Evolutionary conservation across 148 eudicot species (phyloP).

Genomic region (Fallopia convolvulus): DNA sequence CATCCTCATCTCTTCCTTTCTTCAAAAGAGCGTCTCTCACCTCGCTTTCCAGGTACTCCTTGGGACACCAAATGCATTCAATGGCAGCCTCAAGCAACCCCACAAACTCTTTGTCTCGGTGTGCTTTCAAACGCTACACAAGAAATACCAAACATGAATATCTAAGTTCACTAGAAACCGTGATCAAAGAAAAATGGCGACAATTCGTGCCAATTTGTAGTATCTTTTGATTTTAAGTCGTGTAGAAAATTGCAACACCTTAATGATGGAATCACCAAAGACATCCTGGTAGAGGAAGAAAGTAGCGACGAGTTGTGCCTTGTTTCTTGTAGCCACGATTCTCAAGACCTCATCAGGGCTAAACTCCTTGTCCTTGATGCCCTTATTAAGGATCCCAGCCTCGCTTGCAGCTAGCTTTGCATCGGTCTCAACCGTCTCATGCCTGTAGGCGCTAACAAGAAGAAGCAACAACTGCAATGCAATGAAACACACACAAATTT

Average conservation of each 20-base stretch:
- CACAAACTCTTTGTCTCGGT: conserved; percentile 28
- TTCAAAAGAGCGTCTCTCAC: conserved; percentile 47
- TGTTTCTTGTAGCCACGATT: conserved; percentile 72
- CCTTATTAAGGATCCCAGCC: conserved; percentile 50
- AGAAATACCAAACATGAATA: background rate
- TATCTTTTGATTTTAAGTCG: too few species aligned
- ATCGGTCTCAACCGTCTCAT: conserved; percentile 46
- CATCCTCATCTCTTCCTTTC: conserved; percentile 57
- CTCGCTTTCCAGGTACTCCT: conserved; percentile 58
- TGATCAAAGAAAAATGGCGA: too few species aligned
- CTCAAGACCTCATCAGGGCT: conserved; percentile 64
- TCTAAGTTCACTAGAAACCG: background rate
- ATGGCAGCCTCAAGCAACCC: conserved; percentile 44
- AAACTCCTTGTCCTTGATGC: conserved; percentile 41
- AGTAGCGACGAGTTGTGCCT: conserved; percentile 68
- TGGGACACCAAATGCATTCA: conserved; percentile 53
- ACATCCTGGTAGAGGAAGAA: conserved; percentile 69
- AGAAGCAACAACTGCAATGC: conserved; percentile 54
- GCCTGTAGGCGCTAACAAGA: conserved; percentile 58
- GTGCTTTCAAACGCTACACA: conserved; percentile 3
- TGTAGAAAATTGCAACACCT: conserved; percentile 31
- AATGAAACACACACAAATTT: background rate
- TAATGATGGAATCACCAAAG: conserved; percentile 50
- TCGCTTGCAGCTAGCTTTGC: conserved; percentile 52
- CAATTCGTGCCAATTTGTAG: too few species aligned